Percentiles rank a stretch among this genome's conserved stretches.
Conservation (phyloP, 192 early-diverging fungal species). For the Rhizophagus prolifer region DNA sequence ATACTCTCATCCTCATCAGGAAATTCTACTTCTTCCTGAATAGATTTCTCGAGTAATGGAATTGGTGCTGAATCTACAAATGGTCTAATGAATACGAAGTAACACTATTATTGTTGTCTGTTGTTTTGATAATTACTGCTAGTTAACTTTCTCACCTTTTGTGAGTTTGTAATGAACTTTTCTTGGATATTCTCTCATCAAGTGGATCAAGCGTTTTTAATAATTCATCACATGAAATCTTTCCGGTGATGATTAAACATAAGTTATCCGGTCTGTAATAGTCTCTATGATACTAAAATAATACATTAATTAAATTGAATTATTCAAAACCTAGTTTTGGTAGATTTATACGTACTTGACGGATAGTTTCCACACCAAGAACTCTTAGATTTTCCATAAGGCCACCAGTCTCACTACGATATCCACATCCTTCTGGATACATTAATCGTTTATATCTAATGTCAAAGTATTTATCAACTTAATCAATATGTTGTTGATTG, state of each 20-base stretch:
- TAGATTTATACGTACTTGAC: conserved; percentile 18
- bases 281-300: conserved; percentile 48
- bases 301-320: conserved; percentile 8
- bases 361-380: conserved; percentile 42
- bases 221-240: conserved; percentile 43
- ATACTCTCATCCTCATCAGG: conserved; percentile 63
- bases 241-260: conserved; percentile 58
- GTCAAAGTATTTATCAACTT: not conserved
- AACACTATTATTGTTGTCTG: not conserved
- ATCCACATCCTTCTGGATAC: conserved; percentile 59
- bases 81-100: conserved; percentile 39
- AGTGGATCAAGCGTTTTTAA: conserved; percentile 46
- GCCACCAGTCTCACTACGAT: conserved; percentile 62
- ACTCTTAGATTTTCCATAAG: conserved; percentile 56
- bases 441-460: conserved; percentile 48
- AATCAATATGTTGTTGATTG: not conserved
- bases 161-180: conserved; percentile 47
- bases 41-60: conserved; percentile 41
- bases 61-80: conserved; percentile 56
- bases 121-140: not conserved
- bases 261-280: conserved; percentile 66
- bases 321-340: not conserved
- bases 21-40: conserved; percentile 51
- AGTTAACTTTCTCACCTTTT: conserved; percentile 34
- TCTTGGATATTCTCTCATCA: conserved; percentile 53